A percentile compares a stretch with the other conserved stretches of the same genome.
phyloP scores from a whole-genome alignment of 306 rosid genomes.

The Acacia crassicarpa region DNA sequence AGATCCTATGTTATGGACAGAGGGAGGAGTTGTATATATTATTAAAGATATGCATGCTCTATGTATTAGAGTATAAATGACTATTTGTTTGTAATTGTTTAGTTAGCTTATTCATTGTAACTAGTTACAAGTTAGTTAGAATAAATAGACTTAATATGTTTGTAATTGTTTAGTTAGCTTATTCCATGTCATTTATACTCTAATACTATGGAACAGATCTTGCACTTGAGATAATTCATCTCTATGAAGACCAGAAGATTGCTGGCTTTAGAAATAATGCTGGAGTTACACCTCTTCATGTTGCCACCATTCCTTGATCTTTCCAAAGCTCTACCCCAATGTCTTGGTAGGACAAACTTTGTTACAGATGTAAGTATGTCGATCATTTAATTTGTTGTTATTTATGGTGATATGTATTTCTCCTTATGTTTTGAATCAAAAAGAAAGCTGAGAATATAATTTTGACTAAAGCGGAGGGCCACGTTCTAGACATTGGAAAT shows the following conservation, averaged over 20 bases:
- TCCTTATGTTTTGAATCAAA: too few species aligned
- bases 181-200: too few species aligned
- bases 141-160: too few species aligned
- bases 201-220: constrained; percentile 38
- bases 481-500: not conserved
- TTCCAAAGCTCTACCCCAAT: constrained; percentile 45
- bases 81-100: too few species aligned
- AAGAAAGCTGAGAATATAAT: too few species aligned
- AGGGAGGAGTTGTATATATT: too few species aligned
- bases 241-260: constrained; percentile 20
- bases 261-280: not conserved
- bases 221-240: constrained; percentile 40
- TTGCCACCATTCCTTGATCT: constrained; percentile 48
- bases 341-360: constrained; percentile 7
- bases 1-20: rapidly evolving
- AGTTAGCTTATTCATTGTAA: too few species aligned
- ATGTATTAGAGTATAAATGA: too few species aligned
- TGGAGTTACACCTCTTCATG: constrained; percentile 49
- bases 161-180: too few species aligned
- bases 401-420: too few species aligned
- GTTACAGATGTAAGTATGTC: constrained; percentile 31
- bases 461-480: not conserved
- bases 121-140: too few species aligned
- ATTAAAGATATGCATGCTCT: not conserved
- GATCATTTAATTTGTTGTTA: too few species aligned